Percentiles rank a stretch among this genome's conserved stretches.
These are phyloP conservation scores for Phytopythium kandeliae DNA, from an alignment of 352 stramenopile species.

Conservation along the genomic window DNA sequence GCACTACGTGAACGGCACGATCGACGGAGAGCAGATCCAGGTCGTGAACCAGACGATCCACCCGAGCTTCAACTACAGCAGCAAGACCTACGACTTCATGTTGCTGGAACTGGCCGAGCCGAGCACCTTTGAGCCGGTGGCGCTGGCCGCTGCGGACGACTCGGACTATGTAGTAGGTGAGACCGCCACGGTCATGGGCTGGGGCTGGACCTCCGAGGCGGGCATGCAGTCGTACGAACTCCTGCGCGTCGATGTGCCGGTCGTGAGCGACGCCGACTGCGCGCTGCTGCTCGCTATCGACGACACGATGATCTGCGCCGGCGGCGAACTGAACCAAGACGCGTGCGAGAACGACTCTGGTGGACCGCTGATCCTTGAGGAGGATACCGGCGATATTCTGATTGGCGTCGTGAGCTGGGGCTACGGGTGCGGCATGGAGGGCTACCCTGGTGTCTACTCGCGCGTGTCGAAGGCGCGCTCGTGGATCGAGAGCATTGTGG, in stretches of 20 bases:
- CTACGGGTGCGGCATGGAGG: conserved; percentile 37
- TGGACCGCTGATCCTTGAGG: conserved; percentile 34
- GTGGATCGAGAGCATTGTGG: conserved; percentile 56
- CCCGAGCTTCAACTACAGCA: conserved; percentile 30
- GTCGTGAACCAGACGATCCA: conserved; percentile 40
- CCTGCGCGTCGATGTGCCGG: conserved; percentile 27
- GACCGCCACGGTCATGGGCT: conserved; percentile 27
- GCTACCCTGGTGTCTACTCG: conserved; percentile 53
- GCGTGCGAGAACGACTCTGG: conserved; percentile 62
- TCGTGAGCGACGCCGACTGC: conserved; percentile 37
- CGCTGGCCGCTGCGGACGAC: conserved; percentile 22
- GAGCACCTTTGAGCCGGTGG: conserved; percentile 26
- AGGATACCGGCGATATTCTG: conserved; percentile 26
- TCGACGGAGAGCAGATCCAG: conserved; percentile 39
- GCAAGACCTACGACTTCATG: conserved; percentile 38
- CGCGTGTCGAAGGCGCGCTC: conserved; percentile 31
- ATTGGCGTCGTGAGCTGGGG: conserved; percentile 64
- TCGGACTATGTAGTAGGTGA: conserved; percentile 21
- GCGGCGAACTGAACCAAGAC: conserved; percentile 26
- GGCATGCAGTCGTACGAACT: conserved; percentile 31
- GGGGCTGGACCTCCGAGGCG: conserved; percentile 29
- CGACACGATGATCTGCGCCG: conserved; percentile 51
- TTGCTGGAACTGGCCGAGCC: conserved; percentile 43
- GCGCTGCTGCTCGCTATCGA: conserved; percentile 19
- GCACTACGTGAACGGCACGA: conserved; percentile 40